Conservation (phyloP, 768 basidiomycete species). For the Strobilomyces confusus region DNA sequence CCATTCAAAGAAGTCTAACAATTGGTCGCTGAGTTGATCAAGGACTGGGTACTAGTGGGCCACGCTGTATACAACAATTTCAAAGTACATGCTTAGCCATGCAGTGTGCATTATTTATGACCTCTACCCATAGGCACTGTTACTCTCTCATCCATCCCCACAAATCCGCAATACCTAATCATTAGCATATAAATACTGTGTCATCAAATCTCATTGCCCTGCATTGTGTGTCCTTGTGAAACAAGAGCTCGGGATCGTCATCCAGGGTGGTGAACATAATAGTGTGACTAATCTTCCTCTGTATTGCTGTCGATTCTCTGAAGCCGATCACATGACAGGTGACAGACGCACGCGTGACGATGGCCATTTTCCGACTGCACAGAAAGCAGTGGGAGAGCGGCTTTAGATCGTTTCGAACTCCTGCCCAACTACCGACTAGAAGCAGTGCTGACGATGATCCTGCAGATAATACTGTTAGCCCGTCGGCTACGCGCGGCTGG, state of each 20-base stretch:
- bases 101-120: not conserved
- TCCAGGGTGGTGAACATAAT: slow-evolving; percentile 87
- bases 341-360: slow-evolving; percentile 89
- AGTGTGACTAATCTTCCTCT: slow-evolving; percentile 49
- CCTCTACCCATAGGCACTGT: slow-evolving; percentile 41
- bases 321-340: slow-evolving; percentile 46
- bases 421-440: not conserved
- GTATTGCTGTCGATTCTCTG: not conserved
- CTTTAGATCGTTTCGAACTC: slow-evolving; percentile 4
- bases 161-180: slow-evolving; percentile 69
- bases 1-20: slow-evolving; percentile 76
- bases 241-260: slow-evolving; percentile 72
- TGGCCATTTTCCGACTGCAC: slow-evolving; percentile 87
- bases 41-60: slow-evolving; percentile 79
- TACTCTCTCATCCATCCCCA: slow-evolving; percentile 66
- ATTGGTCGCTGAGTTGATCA: slow-evolving; percentile 68
- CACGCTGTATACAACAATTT: slow-evolving; percentile 92
- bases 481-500: not conserved
- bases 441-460: not conserved
- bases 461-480: not conserved
- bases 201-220: slow-evolving; percentile 58
- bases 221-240: slow-evolving; percentile 80
- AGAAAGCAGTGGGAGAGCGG: too few species aligned
- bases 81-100: slow-evolving; percentile 41
- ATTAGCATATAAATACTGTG: slow-evolving; percentile 55